Evolutionary conservation across 768 basidiomycete species (phyloP).

Genomic region (Boletellus emodensis): DNA sequence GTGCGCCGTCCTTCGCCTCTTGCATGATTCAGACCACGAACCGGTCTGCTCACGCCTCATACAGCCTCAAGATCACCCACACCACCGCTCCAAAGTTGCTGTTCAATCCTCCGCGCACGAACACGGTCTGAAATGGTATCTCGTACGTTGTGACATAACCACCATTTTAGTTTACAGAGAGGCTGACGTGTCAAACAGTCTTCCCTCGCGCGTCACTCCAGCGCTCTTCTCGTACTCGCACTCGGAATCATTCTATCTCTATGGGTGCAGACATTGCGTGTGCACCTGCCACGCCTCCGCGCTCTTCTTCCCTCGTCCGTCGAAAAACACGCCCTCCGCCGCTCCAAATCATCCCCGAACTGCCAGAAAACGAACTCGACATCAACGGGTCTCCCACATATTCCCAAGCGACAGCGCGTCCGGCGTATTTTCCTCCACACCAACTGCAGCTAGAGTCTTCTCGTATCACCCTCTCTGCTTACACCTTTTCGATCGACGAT

Average conservation of each 20-base stretch:
- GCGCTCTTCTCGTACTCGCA: conserved; percentile 22
- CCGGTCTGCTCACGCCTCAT: conserved; percentile 1
- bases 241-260: conserved; percentile 19
- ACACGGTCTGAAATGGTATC: conserved; percentile 20
- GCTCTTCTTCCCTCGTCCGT: conserved; percentile 1
- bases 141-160: conserved; percentile 12
- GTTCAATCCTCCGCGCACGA: not conserved
- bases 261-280: conserved; percentile 1
- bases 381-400: conserved; percentile 4
- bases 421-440: conserved; percentile 1
- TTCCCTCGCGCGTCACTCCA: conserved; percentile 23
- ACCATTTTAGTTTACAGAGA: not conserved
- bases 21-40: conserved; percentile 1
- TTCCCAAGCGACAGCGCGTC: conserved; percentile 22
- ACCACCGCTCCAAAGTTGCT: not conserved
- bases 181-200: conserved; percentile 16
- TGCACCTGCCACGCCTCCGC: conserved; percentile 5
- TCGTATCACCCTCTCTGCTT: conserved; percentile 31
- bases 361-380: conserved; percentile 18
- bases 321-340: conserved; percentile 24
- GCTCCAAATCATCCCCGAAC: conserved; percentile 31
- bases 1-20: conserved; percentile 1
- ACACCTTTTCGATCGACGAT: conserved; percentile 30
- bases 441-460: conserved; percentile 5
- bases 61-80: conserved; percentile 2